phyloP scores from a whole-genome alignment of 129 eudicot genomes.

The Ambrosia artemisiifolia region DNA sequence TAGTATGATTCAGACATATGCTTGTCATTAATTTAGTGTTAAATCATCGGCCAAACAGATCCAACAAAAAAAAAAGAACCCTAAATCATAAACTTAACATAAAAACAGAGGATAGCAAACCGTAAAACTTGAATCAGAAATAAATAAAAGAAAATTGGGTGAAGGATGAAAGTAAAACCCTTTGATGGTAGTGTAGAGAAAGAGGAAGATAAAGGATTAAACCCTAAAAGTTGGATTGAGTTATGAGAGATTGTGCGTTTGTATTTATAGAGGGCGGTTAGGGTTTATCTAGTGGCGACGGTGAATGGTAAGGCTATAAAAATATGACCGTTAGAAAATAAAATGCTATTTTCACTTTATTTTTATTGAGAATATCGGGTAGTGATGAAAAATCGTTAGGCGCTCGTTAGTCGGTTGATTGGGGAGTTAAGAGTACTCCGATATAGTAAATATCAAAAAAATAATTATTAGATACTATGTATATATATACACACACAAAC shows the following conservation, averaged over 20 bases:
- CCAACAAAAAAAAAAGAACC: not conserved
- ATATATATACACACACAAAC: too few species aligned
- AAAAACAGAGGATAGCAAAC: not conserved
- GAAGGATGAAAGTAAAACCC: not conserved
- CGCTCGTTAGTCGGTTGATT: too few species aligned
- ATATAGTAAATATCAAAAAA: too few species aligned
- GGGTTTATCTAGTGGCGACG: too few species aligned
- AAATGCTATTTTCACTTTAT: too few species aligned
- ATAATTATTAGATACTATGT: too few species aligned
- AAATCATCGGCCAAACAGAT: constrained; percentile 47
- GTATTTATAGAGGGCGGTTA: not conserved
- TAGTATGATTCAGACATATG: constrained; percentile 55
- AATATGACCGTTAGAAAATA: too few species aligned
- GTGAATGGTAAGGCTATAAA: too few species aligned
- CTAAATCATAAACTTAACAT: not conserved
- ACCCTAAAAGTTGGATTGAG: not conserved
- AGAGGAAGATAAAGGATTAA: not conserved
- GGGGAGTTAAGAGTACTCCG: too few species aligned
- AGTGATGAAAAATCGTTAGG: too few species aligned
- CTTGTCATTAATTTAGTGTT: constrained; percentile 40
- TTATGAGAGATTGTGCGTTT: not conserved
- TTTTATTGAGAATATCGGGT: too few species aligned
- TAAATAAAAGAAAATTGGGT: not conserved
- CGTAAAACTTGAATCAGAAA: not conserved
- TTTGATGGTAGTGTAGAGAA: not conserved